These are phyloP conservation scores for Silybum marianum DNA, from an alignment of 129 eudicot species.

Conservation along the genomic window DNA sequence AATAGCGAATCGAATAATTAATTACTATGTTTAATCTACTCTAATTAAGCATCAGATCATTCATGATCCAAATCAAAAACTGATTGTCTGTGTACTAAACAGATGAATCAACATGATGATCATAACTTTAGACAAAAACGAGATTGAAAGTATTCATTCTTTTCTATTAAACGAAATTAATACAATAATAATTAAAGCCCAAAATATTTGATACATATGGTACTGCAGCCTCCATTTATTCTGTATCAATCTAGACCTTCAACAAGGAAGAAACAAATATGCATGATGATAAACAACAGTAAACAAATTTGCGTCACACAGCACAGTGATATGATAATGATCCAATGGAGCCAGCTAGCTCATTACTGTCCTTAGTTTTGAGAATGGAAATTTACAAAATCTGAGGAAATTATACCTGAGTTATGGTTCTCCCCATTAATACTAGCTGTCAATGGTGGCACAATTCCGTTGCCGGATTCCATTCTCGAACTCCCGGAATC, in stretches of 20 bases:
- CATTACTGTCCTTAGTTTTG: constrained; percentile 19
- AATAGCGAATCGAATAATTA: neutral
- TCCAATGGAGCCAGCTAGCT: neutral
- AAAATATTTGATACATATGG: constrained; percentile 11
- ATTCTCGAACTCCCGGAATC: constrained; percentile 28
- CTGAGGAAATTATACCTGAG: constrained; percentile 9
- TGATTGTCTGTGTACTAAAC: neutral
- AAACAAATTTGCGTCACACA: neutral
- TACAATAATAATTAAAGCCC: neutral
- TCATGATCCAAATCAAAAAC: neutral
- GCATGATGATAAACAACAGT: neutral
- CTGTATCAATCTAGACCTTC: constrained; percentile 14
- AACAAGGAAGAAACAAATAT: neutral
- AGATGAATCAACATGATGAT: neutral
- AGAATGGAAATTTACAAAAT: constrained; percentile 10
- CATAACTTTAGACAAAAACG: neutral
- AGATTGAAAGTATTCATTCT: neutral
- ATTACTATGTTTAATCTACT: neutral
- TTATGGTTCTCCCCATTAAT: constrained; percentile 20
- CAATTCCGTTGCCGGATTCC: neutral
- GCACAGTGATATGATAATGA: neutral
- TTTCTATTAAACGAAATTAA: constrained; percentile 1
- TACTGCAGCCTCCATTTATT: constrained; percentile 19
- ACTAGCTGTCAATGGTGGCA: constrained; percentile 5
- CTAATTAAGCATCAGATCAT: neutral